Percentiles rank a stretch among this genome's conserved stretches.
Evolutionary conservation across 495 filamentous ascomycete genomes (phyloP).

Genomic region (Podospora sp.): DNA sequence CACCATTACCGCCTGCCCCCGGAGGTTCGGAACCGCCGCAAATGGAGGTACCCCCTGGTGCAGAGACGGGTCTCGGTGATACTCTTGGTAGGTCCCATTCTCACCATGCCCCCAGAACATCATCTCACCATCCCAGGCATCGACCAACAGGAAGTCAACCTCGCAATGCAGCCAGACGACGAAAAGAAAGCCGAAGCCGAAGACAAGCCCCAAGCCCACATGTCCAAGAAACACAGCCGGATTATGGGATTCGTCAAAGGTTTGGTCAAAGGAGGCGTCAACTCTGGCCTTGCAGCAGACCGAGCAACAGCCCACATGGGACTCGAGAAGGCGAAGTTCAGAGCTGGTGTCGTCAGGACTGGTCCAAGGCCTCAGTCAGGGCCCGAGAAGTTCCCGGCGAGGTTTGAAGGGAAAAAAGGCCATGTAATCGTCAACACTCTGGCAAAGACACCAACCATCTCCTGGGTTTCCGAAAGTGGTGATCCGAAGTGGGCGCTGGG

Average conservation of each 20-base stretch:
- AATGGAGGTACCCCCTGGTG: conserved; percentile 50
- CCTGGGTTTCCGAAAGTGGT: neutral
- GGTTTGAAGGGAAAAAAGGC: conserved; percentile 71
- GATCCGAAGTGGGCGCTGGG: neutral
- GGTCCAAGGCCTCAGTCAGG: conserved; percentile 62
- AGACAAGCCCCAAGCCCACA: neutral
- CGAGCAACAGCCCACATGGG: conserved; percentile 60
- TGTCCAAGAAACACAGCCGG: neutral
- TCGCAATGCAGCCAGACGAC: neutral
- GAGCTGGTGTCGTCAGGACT: conserved; percentile 66
- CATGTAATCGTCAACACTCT: conserved; percentile 44
- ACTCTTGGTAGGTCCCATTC: conserved; percentile 3
- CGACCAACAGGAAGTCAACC: neutral
- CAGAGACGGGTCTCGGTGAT: conserved; percentile 42
- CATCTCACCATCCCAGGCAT: neutral
- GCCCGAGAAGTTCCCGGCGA: conserved; percentile 57
- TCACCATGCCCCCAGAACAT: neutral
- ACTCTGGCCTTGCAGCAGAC: neutral
- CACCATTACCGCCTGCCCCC: conserved; percentile 78
- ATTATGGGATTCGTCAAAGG: conserved; percentile 2
- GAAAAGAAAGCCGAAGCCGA: conserved; percentile 10
- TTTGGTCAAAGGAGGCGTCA: neutral
- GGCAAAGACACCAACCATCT: neutral
- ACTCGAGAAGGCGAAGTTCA: conserved; percentile 64
- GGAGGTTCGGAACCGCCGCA: conserved; percentile 30